Conservation (phyloP, 2,329 filamentous ascomycete genomes). For the Hymenoscyphus repandus region DNA sequence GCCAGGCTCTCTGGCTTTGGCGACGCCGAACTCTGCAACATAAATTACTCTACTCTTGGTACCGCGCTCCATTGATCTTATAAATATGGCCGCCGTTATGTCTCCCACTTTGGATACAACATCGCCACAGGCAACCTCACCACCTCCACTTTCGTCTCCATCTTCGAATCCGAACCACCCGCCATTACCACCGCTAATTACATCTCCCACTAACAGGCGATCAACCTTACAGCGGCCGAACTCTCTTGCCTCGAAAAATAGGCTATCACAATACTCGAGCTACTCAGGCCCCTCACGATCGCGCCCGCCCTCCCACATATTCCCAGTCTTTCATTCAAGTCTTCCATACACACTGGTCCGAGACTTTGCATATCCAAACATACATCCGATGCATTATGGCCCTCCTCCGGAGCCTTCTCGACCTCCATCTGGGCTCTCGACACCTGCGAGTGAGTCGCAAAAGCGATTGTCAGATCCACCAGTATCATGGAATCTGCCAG, state of each 20-base stretch:
- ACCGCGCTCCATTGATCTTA: background rate
- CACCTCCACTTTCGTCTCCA: slow-evolving; percentile 35
- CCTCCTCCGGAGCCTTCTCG: slow-evolving; percentile 70
- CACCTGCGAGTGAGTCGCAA: slow-evolving; percentile 70
- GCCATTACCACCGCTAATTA: slow-evolving; percentile 50
- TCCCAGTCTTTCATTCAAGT: slow-evolving; percentile 79
- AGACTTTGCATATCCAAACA: slow-evolving; percentile 85
- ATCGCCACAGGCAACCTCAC: slow-evolving; percentile 48
- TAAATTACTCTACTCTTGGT: background rate
- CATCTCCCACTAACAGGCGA: slow-evolving; percentile 48
- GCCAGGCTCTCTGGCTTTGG: slow-evolving; percentile 23
- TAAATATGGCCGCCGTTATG: slow-evolving; percentile 44
- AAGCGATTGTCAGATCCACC: slow-evolving; percentile 81
- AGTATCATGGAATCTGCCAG: slow-evolving; percentile 59
- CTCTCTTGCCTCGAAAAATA: slow-evolving; percentile 74
- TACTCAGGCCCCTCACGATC: slow-evolving; percentile 64
- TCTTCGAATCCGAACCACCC: slow-evolving; percentile 47
- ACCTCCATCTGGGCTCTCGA: slow-evolving; percentile 74
- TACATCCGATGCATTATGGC: slow-evolving; percentile 88
- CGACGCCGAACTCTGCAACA: slow-evolving; percentile 10
- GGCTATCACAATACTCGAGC: slow-evolving; percentile 78
- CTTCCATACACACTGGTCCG: slow-evolving; percentile 85
- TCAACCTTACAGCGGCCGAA: slow-evolving; percentile 59
- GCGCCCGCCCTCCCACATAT: slow-evolving; percentile 74
- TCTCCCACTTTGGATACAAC: slow-evolving; percentile 40